phyloP scores from a whole-genome alignment of 768 basidiomycete species.

The Mycena olivaceomarginata region DNA sequence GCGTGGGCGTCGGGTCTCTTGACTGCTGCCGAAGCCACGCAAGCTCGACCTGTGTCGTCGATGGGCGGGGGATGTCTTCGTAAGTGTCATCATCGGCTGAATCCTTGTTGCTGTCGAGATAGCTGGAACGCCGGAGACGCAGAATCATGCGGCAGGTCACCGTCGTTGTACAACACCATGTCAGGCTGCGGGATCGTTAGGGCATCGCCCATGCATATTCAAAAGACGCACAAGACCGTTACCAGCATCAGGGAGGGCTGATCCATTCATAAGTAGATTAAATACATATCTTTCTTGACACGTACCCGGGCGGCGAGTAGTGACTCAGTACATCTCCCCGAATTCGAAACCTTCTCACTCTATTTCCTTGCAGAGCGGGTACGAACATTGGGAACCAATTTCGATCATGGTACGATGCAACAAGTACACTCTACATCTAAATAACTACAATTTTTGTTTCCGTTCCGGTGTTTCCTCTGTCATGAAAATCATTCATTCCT shows the following conservation, averaged over 20 bases:
- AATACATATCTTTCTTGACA: not conserved
- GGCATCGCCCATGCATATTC: not conserved
- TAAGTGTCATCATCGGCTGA: not conserved
- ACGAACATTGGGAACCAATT: constrained; percentile 81
- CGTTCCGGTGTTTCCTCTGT: constrained; percentile 1
- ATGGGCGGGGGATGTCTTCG: not conserved
- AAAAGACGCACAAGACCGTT: constrained; percentile 26
- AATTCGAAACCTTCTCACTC: not conserved
- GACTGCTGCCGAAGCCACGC: not conserved
- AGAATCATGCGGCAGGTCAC: constrained; percentile 39
- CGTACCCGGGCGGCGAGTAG: constrained; percentile 18
- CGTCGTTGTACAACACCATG: constrained; percentile 35
- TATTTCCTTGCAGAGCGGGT: constrained; percentile 72
- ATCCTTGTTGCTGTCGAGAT: not conserved
- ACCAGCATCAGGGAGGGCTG: constrained; percentile 1
- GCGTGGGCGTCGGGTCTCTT: not conserved
- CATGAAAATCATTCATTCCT: constrained; percentile 36
- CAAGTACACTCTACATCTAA: constrained; percentile 36
- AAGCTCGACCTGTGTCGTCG: constrained; percentile 6
- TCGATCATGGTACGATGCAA: constrained; percentile 56
- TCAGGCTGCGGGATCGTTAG: constrained; percentile 10
- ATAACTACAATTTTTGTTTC: constrained; percentile 35
- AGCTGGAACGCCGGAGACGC: constrained; percentile 11
- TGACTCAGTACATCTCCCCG: not conserved
- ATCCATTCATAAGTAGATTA: not conserved